A percentile compares a stretch with the other conserved stretches of the same genome.
phyloP scores from a whole-genome alignment of 2,329 filamentous ascomycete species.

The Pseudofabraea citricarpa region DNA sequence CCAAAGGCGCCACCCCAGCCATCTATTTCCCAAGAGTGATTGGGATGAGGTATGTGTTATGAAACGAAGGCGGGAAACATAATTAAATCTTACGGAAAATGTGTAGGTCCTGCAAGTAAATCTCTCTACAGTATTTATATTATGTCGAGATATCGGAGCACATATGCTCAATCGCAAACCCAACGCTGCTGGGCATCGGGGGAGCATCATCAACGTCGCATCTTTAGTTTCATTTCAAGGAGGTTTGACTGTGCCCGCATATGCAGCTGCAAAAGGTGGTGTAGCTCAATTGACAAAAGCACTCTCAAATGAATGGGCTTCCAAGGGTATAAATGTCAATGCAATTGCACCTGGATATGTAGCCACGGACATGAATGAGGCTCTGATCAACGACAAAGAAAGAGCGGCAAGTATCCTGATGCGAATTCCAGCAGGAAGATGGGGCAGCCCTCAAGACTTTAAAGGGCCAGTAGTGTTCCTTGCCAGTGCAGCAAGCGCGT shows the following conservation, averaged over 20 bases:
- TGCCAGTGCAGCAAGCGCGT: slow-evolving; percentile 32
- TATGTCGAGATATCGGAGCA: slow-evolving; percentile 70
- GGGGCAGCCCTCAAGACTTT: slow-evolving; percentile 81
- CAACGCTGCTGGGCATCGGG: slow-evolving; percentile 46
- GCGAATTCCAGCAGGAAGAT: slow-evolving; percentile 74
- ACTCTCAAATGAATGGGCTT: slow-evolving; percentile 77
- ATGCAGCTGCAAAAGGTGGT: slow-evolving; percentile 80
- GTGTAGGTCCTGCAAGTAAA: slow-evolving; percentile 73
- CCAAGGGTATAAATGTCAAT: slow-evolving; percentile 72
- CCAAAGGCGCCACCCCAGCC: slow-evolving; percentile 70
- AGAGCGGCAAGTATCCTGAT: slow-evolving; percentile 66
- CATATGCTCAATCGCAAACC: slow-evolving; percentile 62
- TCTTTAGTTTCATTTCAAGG: slow-evolving; percentile 87
- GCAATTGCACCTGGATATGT: slow-evolving; percentile 84
- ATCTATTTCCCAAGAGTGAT: slow-evolving; percentile 71
- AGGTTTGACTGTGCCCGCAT: slow-evolving; percentile 82
- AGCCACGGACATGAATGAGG: slow-evolving; percentile 82
- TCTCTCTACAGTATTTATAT: slow-evolving; percentile 70
- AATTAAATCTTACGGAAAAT: background rate
- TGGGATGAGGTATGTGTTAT: slow-evolving; percentile 57
- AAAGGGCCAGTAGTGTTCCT: slow-evolving; percentile 74
- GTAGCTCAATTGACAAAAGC: slow-evolving; percentile 82
- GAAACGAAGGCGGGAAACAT: background rate
- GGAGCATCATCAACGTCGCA: slow-evolving; percentile 79
- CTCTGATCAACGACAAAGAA: slow-evolving; percentile 65